Evolutionary conservation across 169 alveolate genomes (phyloP).

Genomic region (Eimeria brunetti): DNA sequence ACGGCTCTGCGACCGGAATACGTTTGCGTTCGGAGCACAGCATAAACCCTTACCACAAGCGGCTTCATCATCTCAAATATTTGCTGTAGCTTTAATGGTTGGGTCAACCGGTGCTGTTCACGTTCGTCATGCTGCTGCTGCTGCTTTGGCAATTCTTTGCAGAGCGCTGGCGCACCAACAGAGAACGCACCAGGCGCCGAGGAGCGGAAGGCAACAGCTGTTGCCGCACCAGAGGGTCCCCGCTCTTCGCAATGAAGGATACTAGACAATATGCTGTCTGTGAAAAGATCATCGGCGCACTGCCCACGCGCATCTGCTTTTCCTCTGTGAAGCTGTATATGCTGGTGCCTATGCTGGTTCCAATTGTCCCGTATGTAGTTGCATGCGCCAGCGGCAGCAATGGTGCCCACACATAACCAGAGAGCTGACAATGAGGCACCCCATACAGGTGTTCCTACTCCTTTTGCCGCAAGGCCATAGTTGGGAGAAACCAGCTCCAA

Average conservation of each 20-base stretch:
- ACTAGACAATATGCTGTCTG: background rate
- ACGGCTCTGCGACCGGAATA: background rate
- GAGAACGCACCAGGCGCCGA: background rate
- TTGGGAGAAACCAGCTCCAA: background rate
- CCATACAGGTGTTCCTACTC: background rate
- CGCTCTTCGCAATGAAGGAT: background rate
- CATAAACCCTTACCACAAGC: slow-evolving; percentile 38
- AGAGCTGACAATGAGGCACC: background rate
- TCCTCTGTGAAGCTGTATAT: background rate
- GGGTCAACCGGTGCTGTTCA: slow-evolving; percentile 5
- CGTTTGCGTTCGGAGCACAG: background rate
- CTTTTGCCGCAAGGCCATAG: background rate
- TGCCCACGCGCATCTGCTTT: background rate
- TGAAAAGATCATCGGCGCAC: background rate
- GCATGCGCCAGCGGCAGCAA: background rate
- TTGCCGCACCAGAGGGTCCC: background rate
- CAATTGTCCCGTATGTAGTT: background rate
- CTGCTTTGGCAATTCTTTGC: slow-evolving; percentile 12
- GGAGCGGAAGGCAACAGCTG: background rate
- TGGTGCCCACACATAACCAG: background rate
- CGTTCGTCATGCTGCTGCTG: background rate
- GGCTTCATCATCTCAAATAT: slow-evolving; percentile 18
- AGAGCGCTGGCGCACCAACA: slow-evolving; percentile 25
- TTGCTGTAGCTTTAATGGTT: slow-evolving; percentile 11
- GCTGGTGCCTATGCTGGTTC: background rate